Evolutionary conservation across 1,284 basidiomycete genomes (phyloP).

Genomic region (Filobasidium uniguttulatum): DNA sequence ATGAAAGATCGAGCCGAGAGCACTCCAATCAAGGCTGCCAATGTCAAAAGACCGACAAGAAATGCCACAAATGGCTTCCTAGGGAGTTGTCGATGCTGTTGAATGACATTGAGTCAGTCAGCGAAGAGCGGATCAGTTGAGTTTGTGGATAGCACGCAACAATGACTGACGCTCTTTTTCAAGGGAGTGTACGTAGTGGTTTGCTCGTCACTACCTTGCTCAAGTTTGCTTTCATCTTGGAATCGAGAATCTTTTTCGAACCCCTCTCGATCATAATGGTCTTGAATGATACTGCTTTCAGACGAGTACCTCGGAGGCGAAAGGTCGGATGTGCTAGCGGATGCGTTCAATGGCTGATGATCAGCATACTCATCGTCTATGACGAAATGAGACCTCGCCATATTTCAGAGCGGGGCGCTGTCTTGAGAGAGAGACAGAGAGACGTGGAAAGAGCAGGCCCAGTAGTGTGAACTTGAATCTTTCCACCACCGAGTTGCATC

Average conservation of each 20-base stretch:
- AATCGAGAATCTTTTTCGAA: slow-evolving; percentile 27
- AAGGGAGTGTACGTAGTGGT: slow-evolving; percentile 9
- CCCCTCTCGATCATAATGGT: neutral
- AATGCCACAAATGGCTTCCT: slow-evolving; percentile 27
- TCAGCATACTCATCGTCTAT: neutral
- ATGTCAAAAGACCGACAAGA: slow-evolving; percentile 24
- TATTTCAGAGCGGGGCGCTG: neutral
- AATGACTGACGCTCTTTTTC: neutral
- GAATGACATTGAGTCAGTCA: neutral
- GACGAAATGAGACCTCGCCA: neutral
- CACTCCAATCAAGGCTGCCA: slow-evolving; percentile 27
- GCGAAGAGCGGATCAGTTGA: neutral
- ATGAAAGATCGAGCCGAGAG: slow-evolving; percentile 29
- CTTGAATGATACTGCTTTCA: slow-evolving; percentile 10
- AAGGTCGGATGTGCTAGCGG: neutral
- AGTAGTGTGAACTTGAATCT: no score
- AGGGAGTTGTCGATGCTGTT: slow-evolving; percentile 25
- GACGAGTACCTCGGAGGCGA: neutral
- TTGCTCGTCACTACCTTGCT: slow-evolving; percentile 18
- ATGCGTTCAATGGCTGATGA: neutral
- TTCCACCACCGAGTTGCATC: no score
- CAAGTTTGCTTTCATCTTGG: slow-evolving; percentile 23
- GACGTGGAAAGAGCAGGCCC: no score
- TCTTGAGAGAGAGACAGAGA: neutral
- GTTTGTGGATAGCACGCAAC: slow-evolving; percentile 13